Conservation (phyloP, 768 basidiomycete species). For the Heimioporus sp. region DNA sequence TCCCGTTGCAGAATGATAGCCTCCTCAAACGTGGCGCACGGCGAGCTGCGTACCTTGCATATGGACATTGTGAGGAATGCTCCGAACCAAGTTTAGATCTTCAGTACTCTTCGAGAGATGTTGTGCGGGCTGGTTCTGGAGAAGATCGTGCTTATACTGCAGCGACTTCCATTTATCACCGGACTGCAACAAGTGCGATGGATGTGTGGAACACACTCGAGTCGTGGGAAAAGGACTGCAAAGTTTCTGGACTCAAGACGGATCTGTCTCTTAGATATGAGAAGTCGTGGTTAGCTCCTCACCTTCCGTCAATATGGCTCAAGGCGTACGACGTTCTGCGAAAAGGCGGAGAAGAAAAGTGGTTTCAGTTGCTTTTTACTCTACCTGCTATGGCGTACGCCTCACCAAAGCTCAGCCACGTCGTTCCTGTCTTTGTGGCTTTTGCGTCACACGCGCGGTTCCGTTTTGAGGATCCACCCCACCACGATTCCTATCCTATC, state of each 20-base stretch:
- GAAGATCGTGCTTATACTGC: slow-evolving; percentile 9
- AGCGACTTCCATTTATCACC: slow-evolving; percentile 3
- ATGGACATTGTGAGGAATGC: background rate
- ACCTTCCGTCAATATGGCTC: slow-evolving; percentile 21
- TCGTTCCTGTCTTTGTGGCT: slow-evolving; percentile 30
- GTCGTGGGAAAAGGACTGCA: background rate
- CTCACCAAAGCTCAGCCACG: slow-evolving; percentile 5
- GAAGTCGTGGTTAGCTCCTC: slow-evolving; percentile 21
- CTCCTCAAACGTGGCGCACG: slow-evolving; percentile 12
- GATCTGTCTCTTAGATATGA: slow-evolving; percentile 15
- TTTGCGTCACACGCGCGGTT: slow-evolving; percentile 21
- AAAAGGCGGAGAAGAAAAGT: slow-evolving; percentile 1
- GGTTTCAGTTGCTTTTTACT: slow-evolving; percentile 25
- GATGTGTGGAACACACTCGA: slow-evolving; percentile 4
- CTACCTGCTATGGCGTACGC: slow-evolving; percentile 29
- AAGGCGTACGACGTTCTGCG: slow-evolving; percentile 25
- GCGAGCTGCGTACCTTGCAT: slow-evolving; percentile 2
- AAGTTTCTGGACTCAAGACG: too few species aligned
- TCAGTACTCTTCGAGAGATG: slow-evolving; percentile 4
- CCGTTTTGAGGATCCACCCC: slow-evolving; percentile 9
- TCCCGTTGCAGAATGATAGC: slow-evolving; percentile 1
- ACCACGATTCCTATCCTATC: background rate
- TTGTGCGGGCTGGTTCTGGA: background rate
- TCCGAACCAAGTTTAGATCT: background rate
- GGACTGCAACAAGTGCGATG: background rate